Evolutionary conservation across 1,139 yeast species (phyloP).

Genomic region (Geotrichum klebahnii): DNA sequence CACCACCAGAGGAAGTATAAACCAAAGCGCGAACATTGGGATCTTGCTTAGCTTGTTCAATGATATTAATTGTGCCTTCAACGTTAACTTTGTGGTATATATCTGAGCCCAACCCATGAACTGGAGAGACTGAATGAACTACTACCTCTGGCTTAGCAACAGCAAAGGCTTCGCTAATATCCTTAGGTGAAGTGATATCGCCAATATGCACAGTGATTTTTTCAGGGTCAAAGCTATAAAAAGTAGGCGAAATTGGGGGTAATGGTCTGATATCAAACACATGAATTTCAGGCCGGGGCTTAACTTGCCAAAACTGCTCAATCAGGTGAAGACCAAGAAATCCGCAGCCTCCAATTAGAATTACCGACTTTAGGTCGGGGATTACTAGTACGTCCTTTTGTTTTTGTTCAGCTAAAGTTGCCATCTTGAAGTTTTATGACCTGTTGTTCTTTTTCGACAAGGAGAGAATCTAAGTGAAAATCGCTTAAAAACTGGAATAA

Average conservation of each 20-base stretch:
- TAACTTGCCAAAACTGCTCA: slow-evolving; percentile 67
- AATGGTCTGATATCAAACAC: slow-evolving; percentile 89
- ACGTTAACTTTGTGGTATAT: slow-evolving; percentile 89
- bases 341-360: slow-evolving; percentile 91
- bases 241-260: slow-evolving; percentile 61
- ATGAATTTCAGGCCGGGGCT: slow-evolving; percentile 70
- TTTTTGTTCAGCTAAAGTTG: background rate
- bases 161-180: slow-evolving; percentile 61
- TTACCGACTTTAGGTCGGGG: slow-evolving; percentile 51
- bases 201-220: slow-evolving; percentile 66
- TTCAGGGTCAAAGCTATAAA: slow-evolving; percentile 66
- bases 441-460: background rate
- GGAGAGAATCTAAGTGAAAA: background rate
- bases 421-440: background rate
- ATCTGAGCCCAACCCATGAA: slow-evolving; percentile 77
- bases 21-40: slow-evolving; percentile 60
- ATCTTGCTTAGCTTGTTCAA: slow-evolving; percentile 56
- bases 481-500: too few species aligned
- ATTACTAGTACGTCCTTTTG: slow-evolving; percentile 14
- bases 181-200: slow-evolving; percentile 72
- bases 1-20: slow-evolving; percentile 97
- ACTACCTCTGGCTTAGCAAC: slow-evolving; percentile 64
- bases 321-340: slow-evolving; percentile 88
- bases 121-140: slow-evolving; percentile 95
- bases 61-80: slow-evolving; percentile 74